Evolutionary conservation across 805 yeast species (phyloP).

Genomic region (Hanseniaspora taiwanica): DNA sequence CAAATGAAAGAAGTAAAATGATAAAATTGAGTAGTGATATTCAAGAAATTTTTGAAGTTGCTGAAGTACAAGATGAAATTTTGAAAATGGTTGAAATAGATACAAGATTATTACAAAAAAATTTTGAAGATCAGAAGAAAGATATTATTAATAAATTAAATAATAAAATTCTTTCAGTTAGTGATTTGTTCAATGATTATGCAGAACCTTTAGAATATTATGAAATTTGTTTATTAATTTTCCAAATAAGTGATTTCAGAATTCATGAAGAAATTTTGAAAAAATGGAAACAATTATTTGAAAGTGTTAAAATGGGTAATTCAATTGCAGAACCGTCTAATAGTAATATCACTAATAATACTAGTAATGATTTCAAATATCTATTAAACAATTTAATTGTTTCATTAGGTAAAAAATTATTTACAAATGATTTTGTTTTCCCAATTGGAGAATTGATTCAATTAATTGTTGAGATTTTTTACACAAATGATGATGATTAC

Average conservation of each 20-base stretch:
- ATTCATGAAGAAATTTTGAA: conserved; percentile 69
- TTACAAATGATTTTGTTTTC: conserved; percentile 63
- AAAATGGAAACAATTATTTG: conserved; percentile 68
- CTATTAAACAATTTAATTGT: conserved; percentile 27
- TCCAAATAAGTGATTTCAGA: conserved; percentile 74
- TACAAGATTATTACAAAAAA: conserved; percentile 28
- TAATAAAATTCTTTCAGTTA: conserved; percentile 51
- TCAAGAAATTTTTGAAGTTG: conserved; percentile 73
- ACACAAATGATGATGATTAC: conserved; percentile 20
- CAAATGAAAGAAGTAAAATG: conserved; percentile 63
- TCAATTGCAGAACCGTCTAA: conserved; percentile 9
- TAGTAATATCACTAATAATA: conserved; percentile 16
- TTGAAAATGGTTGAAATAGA: conserved; percentile 36
- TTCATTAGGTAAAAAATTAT: conserved; percentile 48
- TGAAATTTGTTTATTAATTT: conserved; percentile 65
- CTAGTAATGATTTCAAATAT: conserved; percentile 13
- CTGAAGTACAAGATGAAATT: conserved; percentile 58
- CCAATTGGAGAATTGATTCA: conserved; percentile 64
- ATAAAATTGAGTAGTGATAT: conserved; percentile 54
- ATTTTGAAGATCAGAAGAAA: conserved; percentile 30
- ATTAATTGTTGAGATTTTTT: conserved; percentile 44
- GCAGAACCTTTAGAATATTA: conserved; percentile 82
- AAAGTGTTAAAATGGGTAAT: conserved; percentile 27
- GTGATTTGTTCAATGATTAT: conserved; percentile 72
- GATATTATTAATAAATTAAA: conserved; percentile 38